These are phyloP conservation scores for Calonectria leucothoes DNA, from an alignment of 2,329 filamentous ascomycete genomes.

Conservation along the genomic window DNA sequence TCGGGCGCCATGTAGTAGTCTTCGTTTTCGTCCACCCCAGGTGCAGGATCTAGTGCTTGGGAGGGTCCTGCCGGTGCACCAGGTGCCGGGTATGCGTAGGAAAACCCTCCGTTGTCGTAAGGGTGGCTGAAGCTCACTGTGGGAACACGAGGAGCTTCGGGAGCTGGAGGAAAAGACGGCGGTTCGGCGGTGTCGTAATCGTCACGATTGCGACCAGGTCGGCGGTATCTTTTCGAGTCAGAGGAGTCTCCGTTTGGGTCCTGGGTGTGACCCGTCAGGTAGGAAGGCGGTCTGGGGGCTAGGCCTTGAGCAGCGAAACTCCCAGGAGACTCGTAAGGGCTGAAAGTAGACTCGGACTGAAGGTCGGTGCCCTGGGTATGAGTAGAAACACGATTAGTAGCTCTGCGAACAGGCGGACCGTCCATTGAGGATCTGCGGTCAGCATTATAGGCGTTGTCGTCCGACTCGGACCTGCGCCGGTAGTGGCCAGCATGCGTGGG, in stretches of 20 bases:
- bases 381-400: conserved; percentile 61
- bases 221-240: conserved; percentile 55
- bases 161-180: conserved; percentile 61
- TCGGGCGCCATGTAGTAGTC: conserved; percentile 41
- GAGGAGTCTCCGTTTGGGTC: conserved; percentile 54
- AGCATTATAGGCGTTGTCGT: conserved; percentile 44
- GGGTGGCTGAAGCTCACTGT: conserved; percentile 68
- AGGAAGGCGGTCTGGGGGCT: conserved; percentile 69
- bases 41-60: conserved; percentile 21
- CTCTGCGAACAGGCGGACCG: conserved; percentile 55
- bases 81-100: conserved; percentile 37
- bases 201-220: conserved; percentile 47
- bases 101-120: conserved; percentile 45
- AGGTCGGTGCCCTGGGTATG: conserved; percentile 68
- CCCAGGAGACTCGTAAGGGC: conserved; percentile 67
- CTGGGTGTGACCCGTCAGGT: conserved; percentile 58
- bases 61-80: conserved; percentile 14
- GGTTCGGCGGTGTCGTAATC: conserved; percentile 53
- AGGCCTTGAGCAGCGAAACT: conserved; percentile 64
- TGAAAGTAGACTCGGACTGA: conserved; percentile 68
- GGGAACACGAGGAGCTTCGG: conserved; percentile 70
- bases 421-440: conserved; percentile 48
- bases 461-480: conserved; percentile 51
- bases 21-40: conserved; percentile 25
- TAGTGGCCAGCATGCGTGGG: conserved; percentile 40